These are phyloP conservation scores for Nemophila menziesii DNA, from an alignment of 257 asterid species.

Conservation along the genomic window DNA sequence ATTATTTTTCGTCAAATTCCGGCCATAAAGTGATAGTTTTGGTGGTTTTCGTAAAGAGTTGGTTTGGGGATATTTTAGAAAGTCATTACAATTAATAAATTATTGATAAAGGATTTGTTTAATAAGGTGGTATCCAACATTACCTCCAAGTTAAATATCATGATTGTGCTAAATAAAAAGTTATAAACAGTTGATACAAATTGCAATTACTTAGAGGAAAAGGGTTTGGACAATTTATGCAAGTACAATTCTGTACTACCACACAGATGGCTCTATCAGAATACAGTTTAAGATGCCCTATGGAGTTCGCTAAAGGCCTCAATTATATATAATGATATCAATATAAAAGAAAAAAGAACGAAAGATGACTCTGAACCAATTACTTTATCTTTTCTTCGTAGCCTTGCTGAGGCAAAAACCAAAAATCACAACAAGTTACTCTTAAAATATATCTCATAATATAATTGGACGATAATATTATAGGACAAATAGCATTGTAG, in stretches of 20 bases:
- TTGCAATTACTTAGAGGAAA: conserved; percentile 13
- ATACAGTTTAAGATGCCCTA: conserved; percentile 13
- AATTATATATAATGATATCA: neutral
- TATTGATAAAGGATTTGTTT: conserved; percentile 5
- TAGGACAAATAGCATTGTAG: too few relatives aligned
- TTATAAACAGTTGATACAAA: too few relatives aligned
- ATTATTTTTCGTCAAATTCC: too few relatives aligned
- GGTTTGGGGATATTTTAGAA: too few relatives aligned
- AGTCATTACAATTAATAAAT: conserved; percentile 10
- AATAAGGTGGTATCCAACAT: conserved; percentile 33
- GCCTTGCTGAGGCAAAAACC: neutral
- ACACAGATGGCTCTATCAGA: neutral
- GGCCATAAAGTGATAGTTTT: too few relatives aligned
- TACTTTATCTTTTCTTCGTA: neutral
- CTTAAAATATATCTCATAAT: too few relatives aligned
- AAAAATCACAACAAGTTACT: too few relatives aligned
- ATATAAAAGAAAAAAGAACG: neutral
- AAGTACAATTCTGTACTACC: conserved; percentile 7
- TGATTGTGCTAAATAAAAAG: conserved; percentile 9
- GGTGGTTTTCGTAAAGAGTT: too few relatives aligned
- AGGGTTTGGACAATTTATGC: conserved; percentile 24
- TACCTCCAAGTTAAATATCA: conserved; percentile 4
- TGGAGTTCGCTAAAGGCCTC: conserved; percentile 29
- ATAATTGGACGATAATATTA: too few relatives aligned
- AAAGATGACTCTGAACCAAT: conserved; percentile 8